Percentiles rank a stretch among this genome's conserved stretches.
phyloP scores from a whole-genome alignment of 805 yeast species.

The Diddensiella transvaalensis region DNA sequence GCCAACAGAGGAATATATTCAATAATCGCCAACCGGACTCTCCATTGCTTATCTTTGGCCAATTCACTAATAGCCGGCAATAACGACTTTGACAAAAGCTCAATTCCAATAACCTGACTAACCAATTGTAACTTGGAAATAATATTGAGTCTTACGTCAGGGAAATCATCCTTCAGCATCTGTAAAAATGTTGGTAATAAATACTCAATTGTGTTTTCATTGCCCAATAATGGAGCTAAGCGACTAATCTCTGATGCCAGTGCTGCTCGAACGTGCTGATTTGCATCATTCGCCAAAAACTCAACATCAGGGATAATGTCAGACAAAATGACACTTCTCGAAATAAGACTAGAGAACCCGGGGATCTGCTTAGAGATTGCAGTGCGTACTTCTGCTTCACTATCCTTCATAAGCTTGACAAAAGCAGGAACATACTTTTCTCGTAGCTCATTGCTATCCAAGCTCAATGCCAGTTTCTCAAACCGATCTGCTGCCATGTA shows the following conservation, averaged over 20 bases:
- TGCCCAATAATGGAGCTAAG: constrained; percentile 79
- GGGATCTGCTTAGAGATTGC: constrained; percentile 92
- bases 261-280: constrained; percentile 90
- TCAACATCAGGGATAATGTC: constrained; percentile 81
- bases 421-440: constrained; percentile 64
- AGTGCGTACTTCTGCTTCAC: constrained; percentile 95
- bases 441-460: constrained; percentile 54
- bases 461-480: constrained; percentile 63
- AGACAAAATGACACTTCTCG: constrained; percentile 51
- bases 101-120: constrained; percentile 92
- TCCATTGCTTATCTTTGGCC: constrained; percentile 96
- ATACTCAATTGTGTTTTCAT: constrained; percentile 75
- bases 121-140: constrained; percentile 89
- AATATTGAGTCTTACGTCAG: constrained; percentile 92
- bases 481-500: constrained; percentile 97
- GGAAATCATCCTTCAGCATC: constrained; percentile 95
- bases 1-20: constrained; percentile 95
- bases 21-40: constrained; percentile 94
- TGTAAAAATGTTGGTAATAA: constrained; percentile 82
- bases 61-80: constrained; percentile 94
- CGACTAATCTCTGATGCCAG: constrained; percentile 85
- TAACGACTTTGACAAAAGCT: constrained; percentile 75
- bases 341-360: constrained; percentile 34
- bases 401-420: constrained; percentile 76
- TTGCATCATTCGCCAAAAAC: constrained; percentile 81